A percentile compares a stretch with the other conserved stretches of the same genome.
Evolutionary conservation across 371 early-diverging fungal species (phyloP).

Genomic region (Rhizopus stolonifer): DNA sequence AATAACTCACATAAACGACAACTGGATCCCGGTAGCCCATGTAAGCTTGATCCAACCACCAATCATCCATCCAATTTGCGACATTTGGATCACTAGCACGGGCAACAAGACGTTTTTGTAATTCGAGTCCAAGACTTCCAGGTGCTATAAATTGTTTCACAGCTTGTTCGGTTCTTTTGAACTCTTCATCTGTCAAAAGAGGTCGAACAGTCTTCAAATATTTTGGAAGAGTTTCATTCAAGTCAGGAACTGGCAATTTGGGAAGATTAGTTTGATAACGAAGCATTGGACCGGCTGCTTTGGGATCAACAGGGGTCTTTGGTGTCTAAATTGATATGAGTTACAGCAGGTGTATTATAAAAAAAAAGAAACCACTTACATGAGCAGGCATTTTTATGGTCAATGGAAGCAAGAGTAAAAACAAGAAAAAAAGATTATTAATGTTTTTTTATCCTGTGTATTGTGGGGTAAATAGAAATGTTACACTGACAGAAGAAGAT

Average conservation of each 20-base stretch:
- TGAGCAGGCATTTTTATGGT: constrained; percentile 6
- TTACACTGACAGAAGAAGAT: background rate
- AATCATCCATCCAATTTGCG: constrained; percentile 91
- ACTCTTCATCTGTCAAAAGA: constrained; percentile 71
- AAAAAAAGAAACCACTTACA: constrained; percentile 2
- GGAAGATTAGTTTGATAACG: constrained; percentile 73
- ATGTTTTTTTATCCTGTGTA: background rate
- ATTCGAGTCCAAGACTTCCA: constrained; percentile 79
- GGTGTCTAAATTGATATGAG: constrained; percentile 20
- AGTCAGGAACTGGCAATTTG: constrained; percentile 87
- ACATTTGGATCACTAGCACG: constrained; percentile 63
- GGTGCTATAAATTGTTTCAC: constrained; percentile 79
- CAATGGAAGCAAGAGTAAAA: background rate
- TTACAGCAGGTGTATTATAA: background rate
- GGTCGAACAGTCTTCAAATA: constrained; percentile 82
- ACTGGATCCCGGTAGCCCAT: constrained; percentile 95
- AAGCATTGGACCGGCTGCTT: constrained; percentile 59
- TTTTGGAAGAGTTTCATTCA: constrained; percentile 76
- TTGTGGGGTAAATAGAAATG: background rate
- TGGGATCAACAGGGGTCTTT: constrained; percentile 48
- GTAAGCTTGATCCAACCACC: constrained; percentile 94
- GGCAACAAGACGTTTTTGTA: constrained; percentile 82
- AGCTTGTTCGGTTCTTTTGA: constrained; percentile 63
- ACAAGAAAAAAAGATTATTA: background rate
- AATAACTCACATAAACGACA: constrained; percentile 86